These are phyloP conservation scores for Apiospora marii DNA, from an alignment of 2,329 filamentous ascomycete genomes.

Conservation along the genomic window DNA sequence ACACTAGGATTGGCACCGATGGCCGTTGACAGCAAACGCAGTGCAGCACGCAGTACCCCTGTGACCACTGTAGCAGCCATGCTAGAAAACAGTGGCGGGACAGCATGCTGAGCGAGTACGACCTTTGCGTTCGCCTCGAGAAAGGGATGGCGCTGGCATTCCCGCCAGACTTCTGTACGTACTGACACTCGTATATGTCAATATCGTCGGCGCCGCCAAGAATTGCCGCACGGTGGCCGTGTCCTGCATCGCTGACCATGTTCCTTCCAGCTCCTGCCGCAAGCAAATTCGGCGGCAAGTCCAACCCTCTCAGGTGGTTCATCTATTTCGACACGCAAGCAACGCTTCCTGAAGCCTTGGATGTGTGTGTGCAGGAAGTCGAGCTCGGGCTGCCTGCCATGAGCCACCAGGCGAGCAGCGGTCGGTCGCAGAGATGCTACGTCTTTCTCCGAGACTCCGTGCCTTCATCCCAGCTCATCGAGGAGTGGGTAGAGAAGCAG, in stretches of 20 bases:
- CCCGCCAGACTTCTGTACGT: slow-evolving; percentile 17
- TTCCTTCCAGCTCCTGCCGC: slow-evolving; percentile 19
- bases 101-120: slow-evolving; percentile 34
- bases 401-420: slow-evolving; percentile 10
- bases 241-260: background rate
- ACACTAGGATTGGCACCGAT: slow-evolving; percentile 34
- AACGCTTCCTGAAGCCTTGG: slow-evolving; percentile 10
- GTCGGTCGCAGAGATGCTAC: slow-evolving; percentile 10
- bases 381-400: slow-evolving; percentile 6
- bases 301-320: slow-evolving; percentile 18
- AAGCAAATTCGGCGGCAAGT: slow-evolving; percentile 13
- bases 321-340: slow-evolving; percentile 11
- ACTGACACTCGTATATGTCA: slow-evolving; percentile 18
- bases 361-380: slow-evolving; percentile 18
- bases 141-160: slow-evolving; percentile 9
- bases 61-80: slow-evolving; percentile 30
- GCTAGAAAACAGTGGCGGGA: slow-evolving; percentile 35
- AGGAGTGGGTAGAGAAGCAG: slow-evolving; percentile 34
- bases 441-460: slow-evolving; percentile 10
- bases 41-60: slow-evolving; percentile 49
- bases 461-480: slow-evolving; percentile 8
- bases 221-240: background rate
- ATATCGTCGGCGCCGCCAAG: background rate
- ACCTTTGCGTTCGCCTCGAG: slow-evolving; percentile 35
- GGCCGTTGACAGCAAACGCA: slow-evolving; percentile 32